Evolutionary conservation across 495 filamentous ascomycete species (phyloP).

Genomic region (Chaetomidium leptoderma): DNA sequence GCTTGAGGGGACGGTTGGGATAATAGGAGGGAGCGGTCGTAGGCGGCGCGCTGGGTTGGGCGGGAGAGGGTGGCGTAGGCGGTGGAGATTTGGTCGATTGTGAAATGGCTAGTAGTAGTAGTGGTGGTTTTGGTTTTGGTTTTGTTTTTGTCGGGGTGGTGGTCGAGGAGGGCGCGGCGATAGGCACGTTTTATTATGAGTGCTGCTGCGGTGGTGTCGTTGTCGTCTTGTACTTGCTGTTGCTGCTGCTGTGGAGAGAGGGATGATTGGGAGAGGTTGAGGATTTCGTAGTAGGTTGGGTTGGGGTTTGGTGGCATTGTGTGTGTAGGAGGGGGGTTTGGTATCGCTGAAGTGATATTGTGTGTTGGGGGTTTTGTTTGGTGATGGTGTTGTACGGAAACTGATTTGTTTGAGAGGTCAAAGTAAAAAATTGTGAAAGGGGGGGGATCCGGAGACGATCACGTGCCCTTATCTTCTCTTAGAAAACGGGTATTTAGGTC

Average conservation of each 20-base stretch:
- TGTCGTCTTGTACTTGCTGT: too few species aligned
- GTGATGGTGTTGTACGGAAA: not conserved
- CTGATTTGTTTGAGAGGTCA: not conserved
- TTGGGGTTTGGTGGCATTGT: not conserved
- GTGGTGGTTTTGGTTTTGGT: conserved; percentile 6
- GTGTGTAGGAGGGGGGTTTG: not conserved
- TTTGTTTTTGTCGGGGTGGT: conserved; percentile 75
- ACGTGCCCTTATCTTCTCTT: conserved; percentile 3
- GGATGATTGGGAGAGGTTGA: conserved; percentile 37
- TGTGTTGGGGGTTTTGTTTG: not conserved
- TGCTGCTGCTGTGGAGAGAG: conserved; percentile 6
- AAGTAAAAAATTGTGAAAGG: not conserved
- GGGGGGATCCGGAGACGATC: not conserved
- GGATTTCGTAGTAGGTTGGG: conserved; percentile 45
- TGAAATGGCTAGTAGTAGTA: conserved; percentile 22
- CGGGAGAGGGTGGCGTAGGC: conserved; percentile 70
- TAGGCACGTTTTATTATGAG: conserved; percentile 66
- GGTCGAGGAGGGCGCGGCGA: conserved; percentile 65
- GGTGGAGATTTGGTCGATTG: conserved; percentile 73
- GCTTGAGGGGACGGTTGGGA: not conserved
- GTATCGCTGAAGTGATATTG: not conserved
- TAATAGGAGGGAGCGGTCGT: conserved; percentile 54
- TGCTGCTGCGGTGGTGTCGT: conserved; percentile 15
- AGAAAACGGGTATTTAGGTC: not conserved
- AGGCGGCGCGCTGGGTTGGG: conserved; percentile 54